Base-by-base conservation (phyloP, 2,329 filamentous ascomycete genomes). In the Akanthomyces uredinophilus region DNA sequence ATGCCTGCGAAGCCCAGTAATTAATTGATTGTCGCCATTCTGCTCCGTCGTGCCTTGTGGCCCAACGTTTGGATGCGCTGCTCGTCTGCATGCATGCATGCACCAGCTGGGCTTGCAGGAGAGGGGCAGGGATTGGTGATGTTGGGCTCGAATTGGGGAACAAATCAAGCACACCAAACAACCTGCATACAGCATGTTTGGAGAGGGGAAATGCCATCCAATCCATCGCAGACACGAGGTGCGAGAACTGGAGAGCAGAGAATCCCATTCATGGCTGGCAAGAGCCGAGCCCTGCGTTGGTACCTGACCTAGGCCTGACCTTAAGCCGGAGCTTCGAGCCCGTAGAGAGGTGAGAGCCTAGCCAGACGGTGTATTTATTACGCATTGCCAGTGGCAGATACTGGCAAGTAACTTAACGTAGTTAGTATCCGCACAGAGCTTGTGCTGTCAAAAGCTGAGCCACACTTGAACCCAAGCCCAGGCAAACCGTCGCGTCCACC, bases 91-190 rank as follows among this genome's bases (percentile, higher is more conserved):
- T 29, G 7, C 32, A 35, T 11, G 7, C 32, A 35, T 35, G 27
- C 32, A 35, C 46, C 46, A 49, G 46, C 41, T 44, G 24, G 24
- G 13, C 39, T 43, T 43, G 11, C 37, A 55, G 52, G 14, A 16
- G 29, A 14, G 20, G n/a, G n/a, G 37, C 37, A 14, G 37, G 37
- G 37, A 10, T 24, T 43, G 37, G 18, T n/a, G 24, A 46, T 56
- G 20, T 56, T 56, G 41, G 53, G 53, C 53, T 39, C 44, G 46
- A 56, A 56, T 56, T 56, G 53, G 53, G 53, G 53, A 53, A 53
- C 8, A 16, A 35, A 16, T 16, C 13, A n/a, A 37, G 8, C 7
- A 43, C 37, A 22, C 10, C 11, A 14, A 20, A 14, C 18, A 20
- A n/a, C 18, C 49, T 52, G 49, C 29, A 52, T n/a, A 35, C 20